Percentiles rank a stretch among this genome's conserved stretches.
phyloP scores from a whole-genome alignment of 2,329 filamentous ascomycete species.

The Hypoxylon sp. region DNA sequence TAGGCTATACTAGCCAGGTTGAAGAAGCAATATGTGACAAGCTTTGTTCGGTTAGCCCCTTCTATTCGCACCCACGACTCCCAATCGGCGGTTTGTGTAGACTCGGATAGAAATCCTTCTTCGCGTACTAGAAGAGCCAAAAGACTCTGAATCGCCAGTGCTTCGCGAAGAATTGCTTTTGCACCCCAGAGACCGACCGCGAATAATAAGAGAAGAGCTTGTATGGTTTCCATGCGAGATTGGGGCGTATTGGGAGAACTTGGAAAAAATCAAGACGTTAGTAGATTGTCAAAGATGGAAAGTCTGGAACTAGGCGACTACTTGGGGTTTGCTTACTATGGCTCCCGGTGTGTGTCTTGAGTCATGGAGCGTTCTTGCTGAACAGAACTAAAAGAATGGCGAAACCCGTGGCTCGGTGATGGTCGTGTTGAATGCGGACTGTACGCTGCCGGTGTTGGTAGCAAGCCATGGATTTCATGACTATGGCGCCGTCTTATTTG shows the following conservation, averaged over 20 bases:
- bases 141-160: conserved; percentile 66
- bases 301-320: not conserved
- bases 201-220: conserved; percentile 68
- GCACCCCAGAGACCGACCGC: conserved; percentile 69
- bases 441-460: conserved; percentile 66
- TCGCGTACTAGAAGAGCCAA: conserved; percentile 66
- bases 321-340: conserved; percentile 64
- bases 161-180: conserved; percentile 67
- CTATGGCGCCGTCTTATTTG: conserved; percentile 66
- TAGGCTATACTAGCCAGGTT: conserved; percentile 70
- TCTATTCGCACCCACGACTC: conserved; percentile 68
- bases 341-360: conserved; percentile 66
- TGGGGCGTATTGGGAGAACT: conserved; percentile 68
- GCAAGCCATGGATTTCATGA: conserved; percentile 63
- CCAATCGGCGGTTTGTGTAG: conserved; percentile 62
- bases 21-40: conserved; percentile 69
- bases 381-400: conserved; percentile 67
- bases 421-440: conserved; percentile 68
- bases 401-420: conserved; percentile 64
- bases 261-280: conserved; percentile 26
- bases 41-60: conserved; percentile 64
- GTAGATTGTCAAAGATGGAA: not conserved
- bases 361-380: conserved; percentile 65
- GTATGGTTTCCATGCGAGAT: conserved; percentile 70
- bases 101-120: conserved; percentile 61